Conservation (phyloP, 129 eudicot species). For the Flaveria trinervia region DNA sequence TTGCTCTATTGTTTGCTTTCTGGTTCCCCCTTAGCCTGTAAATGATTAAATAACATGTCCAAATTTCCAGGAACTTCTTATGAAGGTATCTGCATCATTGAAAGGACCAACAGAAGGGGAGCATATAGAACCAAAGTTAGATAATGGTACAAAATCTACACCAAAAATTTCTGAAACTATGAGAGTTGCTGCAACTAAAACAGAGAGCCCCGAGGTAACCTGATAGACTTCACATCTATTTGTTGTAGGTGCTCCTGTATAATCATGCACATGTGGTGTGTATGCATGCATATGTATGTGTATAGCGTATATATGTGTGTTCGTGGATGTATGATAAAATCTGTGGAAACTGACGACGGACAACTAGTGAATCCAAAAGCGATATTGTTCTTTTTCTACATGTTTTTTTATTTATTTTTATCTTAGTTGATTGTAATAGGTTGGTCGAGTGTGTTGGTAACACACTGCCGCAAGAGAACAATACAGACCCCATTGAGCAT, state of each 20-base stretch:
- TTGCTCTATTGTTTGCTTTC: background rate
- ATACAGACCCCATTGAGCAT: background rate
- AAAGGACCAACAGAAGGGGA: constrained; percentile 40
- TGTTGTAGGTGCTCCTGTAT: constrained; percentile 8
- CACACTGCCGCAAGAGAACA: background rate
- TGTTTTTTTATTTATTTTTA: background rate
- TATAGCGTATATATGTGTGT: background rate
- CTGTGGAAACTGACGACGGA: background rate
- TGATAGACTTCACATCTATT: background rate
- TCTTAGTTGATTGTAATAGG: background rate
- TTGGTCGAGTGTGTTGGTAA: background rate
- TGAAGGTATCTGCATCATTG: constrained; percentile 61
- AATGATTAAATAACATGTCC: background rate
- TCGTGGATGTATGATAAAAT: background rate
- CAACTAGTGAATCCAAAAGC: background rate
- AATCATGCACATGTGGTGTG: background rate
- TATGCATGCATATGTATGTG: background rate
- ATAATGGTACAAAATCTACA: constrained; percentile 34
- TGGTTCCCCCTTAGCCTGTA: constrained; percentile 1
- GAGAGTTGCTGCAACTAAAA: constrained; percentile 42
- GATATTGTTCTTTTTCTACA: background rate
- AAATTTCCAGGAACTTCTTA: constrained; percentile 59
- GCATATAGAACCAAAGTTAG: constrained; percentile 44
- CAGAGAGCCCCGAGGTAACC: constrained; percentile 51
- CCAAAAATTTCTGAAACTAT: constrained; percentile 48